Percentiles rank a stretch among this genome's conserved stretches.
These are phyloP conservation scores for Lepraria neglecta DNA, from an alignment of 495 filamentous ascomycete species.

Conservation along the genomic window DNA sequence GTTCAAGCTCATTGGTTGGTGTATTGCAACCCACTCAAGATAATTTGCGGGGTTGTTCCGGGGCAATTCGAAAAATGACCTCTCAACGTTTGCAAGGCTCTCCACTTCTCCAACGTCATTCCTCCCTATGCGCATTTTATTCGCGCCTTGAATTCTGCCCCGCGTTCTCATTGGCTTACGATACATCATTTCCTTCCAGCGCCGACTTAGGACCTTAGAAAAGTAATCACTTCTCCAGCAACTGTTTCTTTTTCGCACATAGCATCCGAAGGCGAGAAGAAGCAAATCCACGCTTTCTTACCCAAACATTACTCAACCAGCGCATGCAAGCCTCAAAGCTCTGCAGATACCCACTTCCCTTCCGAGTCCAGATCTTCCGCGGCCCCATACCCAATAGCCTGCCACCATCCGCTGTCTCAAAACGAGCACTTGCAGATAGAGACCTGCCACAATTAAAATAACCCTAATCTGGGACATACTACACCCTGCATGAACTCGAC, in stretches of 20 bases:
- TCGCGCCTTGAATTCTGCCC: no score
- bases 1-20: background rate
- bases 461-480: background rate
- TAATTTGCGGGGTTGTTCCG: no score
- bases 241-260: no score
- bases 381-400: constrained; percentile 3
- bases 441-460: no score
- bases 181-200: no score
- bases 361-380: background rate
- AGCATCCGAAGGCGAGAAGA: no score
- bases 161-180: no score
- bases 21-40: background rate
- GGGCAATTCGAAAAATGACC: background rate
- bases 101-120: background rate
- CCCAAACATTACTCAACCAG: background rate
- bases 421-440: background rate
- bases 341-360: constrained; percentile 9
- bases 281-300: no score
- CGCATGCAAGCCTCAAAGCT: constrained; percentile 3
- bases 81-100: constrained; percentile 1
- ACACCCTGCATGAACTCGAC: constrained; percentile 4
- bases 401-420: background rate
- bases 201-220: no score
- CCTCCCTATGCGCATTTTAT: background rate
- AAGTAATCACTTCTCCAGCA: no score